These are phyloP conservation scores for Odonthalia washingtoniensis DNA, from an alignment of 31 red algal genomes.

Conservation along the genomic window DNA sequence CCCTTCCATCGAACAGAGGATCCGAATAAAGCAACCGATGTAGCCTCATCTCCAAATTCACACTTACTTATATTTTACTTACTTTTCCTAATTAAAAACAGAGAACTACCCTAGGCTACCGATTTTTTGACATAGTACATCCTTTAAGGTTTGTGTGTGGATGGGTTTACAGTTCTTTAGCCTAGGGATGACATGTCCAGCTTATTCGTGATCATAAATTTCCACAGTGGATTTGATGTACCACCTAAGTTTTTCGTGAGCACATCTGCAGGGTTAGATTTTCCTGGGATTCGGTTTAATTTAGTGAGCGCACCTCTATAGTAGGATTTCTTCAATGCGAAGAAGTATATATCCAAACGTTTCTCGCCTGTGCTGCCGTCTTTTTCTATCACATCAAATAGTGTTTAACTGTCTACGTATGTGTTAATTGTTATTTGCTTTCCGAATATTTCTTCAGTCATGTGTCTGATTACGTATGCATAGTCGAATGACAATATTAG, in stretches of 20 bases:
- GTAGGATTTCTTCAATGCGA: conserved; percentile 23
- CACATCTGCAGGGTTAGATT: conserved; percentile 14
- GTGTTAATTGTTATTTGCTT: neutral
- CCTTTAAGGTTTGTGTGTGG: no score
- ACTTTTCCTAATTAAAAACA: no score
- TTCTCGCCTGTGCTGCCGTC: conserved; percentile 4
- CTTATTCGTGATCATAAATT: neutral
- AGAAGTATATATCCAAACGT: conserved; percentile 22
- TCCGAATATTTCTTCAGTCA: neutral
- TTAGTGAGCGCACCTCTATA: neutral
- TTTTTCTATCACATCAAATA: conserved; percentile 29
- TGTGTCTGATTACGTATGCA: conserved; percentile 3
- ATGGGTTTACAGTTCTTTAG: no score
- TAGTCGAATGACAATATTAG: conserved; percentile 17
- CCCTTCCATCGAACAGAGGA: no score
- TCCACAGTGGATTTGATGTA: neutral
- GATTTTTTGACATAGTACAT: no score
- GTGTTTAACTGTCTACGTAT: conserved; percentile 27
- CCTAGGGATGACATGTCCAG: no score
- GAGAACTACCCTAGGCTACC: no score
- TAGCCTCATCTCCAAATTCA: no score
- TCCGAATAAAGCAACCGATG: no score
- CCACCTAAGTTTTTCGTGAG: conserved; percentile 12
- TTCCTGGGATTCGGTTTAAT: conserved; percentile 11
- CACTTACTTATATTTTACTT: no score